Percentiles rank a stretch among this genome's conserved stretches.
Evolutionary conservation across 2,329 filamentous ascomycete genomes (phyloP).

Genomic region (Botrytis galanthina): DNA sequence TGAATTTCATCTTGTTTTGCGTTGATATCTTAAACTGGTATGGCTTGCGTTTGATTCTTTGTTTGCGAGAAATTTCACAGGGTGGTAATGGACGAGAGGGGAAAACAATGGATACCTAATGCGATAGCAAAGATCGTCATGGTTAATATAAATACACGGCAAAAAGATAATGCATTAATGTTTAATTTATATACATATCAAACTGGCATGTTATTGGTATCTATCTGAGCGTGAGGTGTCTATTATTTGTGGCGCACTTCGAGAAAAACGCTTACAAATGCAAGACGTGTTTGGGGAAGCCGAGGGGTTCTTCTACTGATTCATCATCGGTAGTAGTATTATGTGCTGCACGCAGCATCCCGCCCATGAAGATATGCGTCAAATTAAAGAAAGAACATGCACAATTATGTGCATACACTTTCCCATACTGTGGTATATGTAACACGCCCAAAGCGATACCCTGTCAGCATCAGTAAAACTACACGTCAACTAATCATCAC

Average conservation of each 20-base stretch:
- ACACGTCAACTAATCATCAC: neutral
- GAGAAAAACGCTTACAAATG: too few species aligned
- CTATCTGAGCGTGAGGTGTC: neutral
- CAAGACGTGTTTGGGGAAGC: neutral
- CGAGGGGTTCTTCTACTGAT: too few species aligned
- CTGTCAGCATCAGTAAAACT: neutral
- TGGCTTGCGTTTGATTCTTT: neutral
- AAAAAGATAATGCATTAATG: slow-evolving; percentile 6
- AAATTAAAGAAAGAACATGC: neutral
- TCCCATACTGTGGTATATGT: too few species aligned
- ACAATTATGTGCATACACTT: neutral
- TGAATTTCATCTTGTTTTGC: neutral
- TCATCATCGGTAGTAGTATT: neutral
- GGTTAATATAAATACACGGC: neutral
- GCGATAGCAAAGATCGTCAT: neutral
- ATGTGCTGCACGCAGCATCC: neutral
- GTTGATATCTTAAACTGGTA: neutral
- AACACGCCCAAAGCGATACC: neutral
- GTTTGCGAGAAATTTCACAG: neutral
- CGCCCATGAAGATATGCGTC: neutral
- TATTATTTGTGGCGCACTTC: neutral
- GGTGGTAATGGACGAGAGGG: slow-evolving; percentile 2
- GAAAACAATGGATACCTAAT: neutral
- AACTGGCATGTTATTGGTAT: neutral
- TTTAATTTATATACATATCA: slow-evolving; percentile 4